Percentiles rank a stretch among this genome's conserved stretches.
Evolutionary conservation across 2,329 filamentous ascomycete species (phyloP).

Genomic region (Lasiodiplodia sp.): DNA sequence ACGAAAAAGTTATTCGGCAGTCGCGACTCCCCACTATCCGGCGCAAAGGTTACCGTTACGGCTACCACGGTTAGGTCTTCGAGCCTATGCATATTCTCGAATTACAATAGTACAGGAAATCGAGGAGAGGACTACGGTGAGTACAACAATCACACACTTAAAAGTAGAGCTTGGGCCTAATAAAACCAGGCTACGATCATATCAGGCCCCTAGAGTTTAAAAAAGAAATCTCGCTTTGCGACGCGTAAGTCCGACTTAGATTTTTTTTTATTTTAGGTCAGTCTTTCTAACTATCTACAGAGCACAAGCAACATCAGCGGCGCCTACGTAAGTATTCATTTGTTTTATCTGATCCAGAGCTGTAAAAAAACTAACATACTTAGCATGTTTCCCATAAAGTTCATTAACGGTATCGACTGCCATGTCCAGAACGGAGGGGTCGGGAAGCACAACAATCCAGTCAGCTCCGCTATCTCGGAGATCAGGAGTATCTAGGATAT

Average conservation of each 20-base stretch:
- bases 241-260: too few species aligned
- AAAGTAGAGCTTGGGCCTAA: constrained; percentile 14
- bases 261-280: neutral
- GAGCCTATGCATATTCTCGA: constrained; percentile 33
- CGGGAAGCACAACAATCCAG: neutral
- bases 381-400: neutral
- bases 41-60: constrained; percentile 33
- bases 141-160: neutral
- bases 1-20: constrained; percentile 31
- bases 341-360: neutral
- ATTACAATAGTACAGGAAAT: constrained; percentile 32
- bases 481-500: neutral
- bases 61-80: constrained; percentile 30
- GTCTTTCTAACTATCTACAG: neutral
- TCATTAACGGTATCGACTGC: neutral
- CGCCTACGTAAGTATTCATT: neutral
- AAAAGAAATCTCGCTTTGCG: too few species aligned
- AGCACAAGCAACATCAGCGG: neutral
- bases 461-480: neutral
- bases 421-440: neutral
- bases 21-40: constrained; percentile 19
- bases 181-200: constrained; percentile 32
- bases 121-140: constrained; percentile 26
- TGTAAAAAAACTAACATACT: neutral
- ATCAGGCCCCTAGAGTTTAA: constrained; percentile 27